Evolutionary conservation across 495 filamentous ascomycete species (phyloP).

Genomic region (Penicillium goetzii): DNA sequence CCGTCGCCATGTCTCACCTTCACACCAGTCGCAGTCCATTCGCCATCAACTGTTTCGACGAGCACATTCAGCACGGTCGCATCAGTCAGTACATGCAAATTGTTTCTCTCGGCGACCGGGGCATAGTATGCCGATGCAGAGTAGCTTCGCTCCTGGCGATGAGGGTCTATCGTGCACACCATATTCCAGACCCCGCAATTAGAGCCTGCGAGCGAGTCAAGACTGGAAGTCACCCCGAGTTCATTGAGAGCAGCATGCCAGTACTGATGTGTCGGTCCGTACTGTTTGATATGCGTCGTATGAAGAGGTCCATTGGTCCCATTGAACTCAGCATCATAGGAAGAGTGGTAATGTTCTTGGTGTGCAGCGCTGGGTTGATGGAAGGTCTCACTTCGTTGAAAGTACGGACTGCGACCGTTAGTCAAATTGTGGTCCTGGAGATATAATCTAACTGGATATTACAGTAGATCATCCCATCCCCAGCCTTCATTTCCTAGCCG

Average conservation of each 20-base stretch:
- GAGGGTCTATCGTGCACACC: slow-evolving; percentile 23
- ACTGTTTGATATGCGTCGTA: slow-evolving; percentile 47
- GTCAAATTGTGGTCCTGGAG: background rate
- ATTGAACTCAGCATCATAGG: slow-evolving; percentile 37
- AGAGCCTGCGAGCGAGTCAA: slow-evolving; percentile 42
- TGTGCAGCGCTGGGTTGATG: slow-evolving; percentile 40
- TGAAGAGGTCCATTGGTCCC: slow-evolving; percentile 50
- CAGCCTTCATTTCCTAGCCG: slow-evolving; percentile 20
- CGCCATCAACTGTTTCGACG: slow-evolving; percentile 22
- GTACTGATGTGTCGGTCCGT: slow-evolving; percentile 45
- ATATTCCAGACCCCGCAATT: slow-evolving; percentile 53
- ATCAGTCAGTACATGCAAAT: slow-evolving; percentile 16
- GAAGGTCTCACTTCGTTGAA: slow-evolving; percentile 45
- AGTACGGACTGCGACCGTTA: slow-evolving; percentile 15
- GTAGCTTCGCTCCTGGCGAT: slow-evolving; percentile 17
- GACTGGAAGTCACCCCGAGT: slow-evolving; percentile 44
- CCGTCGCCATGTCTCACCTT: slow-evolving; percentile 33
- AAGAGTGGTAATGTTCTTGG: slow-evolving; percentile 32
- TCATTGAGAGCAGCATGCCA: slow-evolving; percentile 53
- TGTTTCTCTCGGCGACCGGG: slow-evolving; percentile 1
- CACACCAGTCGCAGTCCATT: slow-evolving; percentile 41
- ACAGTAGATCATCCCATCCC: slow-evolving; percentile 27
- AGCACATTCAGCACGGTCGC: slow-evolving; percentile 18
- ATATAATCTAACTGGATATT: background rate
- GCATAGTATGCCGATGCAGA: slow-evolving; percentile 22